A percentile compares a stretch with the other conserved stretches of the same genome.
Conservation (phyloP, 2,329 filamentous ascomycete genomes). For the Ophiostoma novo-ulmi region DNA sequence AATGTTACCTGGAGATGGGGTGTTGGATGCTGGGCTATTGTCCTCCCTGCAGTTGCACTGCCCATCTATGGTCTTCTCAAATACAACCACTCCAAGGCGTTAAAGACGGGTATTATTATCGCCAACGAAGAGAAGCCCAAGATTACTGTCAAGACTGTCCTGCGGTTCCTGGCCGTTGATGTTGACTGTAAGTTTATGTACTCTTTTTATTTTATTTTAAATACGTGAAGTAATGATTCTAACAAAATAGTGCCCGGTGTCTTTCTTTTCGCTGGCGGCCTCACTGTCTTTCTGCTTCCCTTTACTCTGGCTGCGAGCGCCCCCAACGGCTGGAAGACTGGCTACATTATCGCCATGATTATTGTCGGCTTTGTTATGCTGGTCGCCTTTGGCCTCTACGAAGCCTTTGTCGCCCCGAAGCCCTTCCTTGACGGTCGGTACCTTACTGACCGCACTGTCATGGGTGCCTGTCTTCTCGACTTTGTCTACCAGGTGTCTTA, state of each 20-base stretch:
- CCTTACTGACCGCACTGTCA: slow-evolving; percentile 49
- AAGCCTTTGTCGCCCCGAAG: slow-evolving; percentile 50
- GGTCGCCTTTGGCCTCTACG: slow-evolving; percentile 46
- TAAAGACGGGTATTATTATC: not conserved
- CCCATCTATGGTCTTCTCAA: slow-evolving; percentile 51
- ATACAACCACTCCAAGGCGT: not conserved
- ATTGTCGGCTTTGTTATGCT: slow-evolving; percentile 57
- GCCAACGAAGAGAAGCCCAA: not conserved
- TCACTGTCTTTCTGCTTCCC: slow-evolving; percentile 51
- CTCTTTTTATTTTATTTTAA: not conserved
- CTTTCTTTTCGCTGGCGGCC: not conserved
- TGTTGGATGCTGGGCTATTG: slow-evolving; percentile 56
- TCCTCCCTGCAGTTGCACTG: slow-evolving; percentile 52
- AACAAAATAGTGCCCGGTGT: not conserved
- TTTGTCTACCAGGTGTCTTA: not conserved
- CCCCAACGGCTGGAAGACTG: slow-evolving; percentile 47
- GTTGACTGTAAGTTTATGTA: not conserved
- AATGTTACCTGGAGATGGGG: slow-evolving; percentile 57
- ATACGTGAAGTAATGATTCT: not conserved
- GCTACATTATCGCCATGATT: slow-evolving; percentile 55
- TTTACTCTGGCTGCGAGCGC: slow-evolving; percentile 51
- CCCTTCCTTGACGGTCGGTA: slow-evolving; percentile 40
- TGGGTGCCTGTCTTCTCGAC: slow-evolving; percentile 42
- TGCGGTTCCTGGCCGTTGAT: not conserved
- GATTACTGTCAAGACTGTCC: not conserved